Base-by-base conservation (phyloP, 2,329 filamentous ascomycete species). In the Aspergillus melleus region DNA sequence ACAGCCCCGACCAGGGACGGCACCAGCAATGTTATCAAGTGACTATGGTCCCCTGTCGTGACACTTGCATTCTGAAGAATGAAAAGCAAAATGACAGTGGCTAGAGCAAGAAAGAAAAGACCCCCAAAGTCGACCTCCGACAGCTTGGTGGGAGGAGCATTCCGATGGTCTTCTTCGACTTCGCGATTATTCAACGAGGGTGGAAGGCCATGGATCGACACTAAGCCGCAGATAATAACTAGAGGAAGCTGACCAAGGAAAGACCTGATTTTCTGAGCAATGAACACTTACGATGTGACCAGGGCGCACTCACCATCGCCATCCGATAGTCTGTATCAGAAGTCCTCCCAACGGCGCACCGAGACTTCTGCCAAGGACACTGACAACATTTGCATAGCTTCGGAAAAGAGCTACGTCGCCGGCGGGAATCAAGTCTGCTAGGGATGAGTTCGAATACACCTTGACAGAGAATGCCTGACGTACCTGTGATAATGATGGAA, bases 271-370 rank as follows among this genome's bases (percentile, higher is more conserved):
- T 8, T 22, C 11, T 3, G 32, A 36, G 9, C 3, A 19, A 22
- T 1, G 16, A 9, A 5, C 20, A 26, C 12, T 24, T 16, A 4
- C 6, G 1, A 30, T 4, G 20, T 5, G 10, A 6, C 11, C 11
- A 22, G 14, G 0, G 6, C 42, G 30, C 30, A 58, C 49, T 8
- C 6, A 58, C 86, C 87, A 90, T 46, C 89, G 80, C 89, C 89
- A 92, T 24, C 89, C 89, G 1, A 92, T 74, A 44, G 78, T 80
- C 68, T 91, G 89, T 36, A 88, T 88, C 70, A 92, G 84, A 56
- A 86, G 80, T 1, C 89, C 89, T n/a, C 89, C 89, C 9, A 89
- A 79, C 0, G 88, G 88, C 1, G 89, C 89, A 3, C 89, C 89
- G 3, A 86, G 72, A 49, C 75, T 78, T 22, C 77, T 66, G 10